These are phyloP conservation scores for Talinum fruticosum DNA, from an alignment of 148 eudicot species.

Conservation along the genomic window DNA sequence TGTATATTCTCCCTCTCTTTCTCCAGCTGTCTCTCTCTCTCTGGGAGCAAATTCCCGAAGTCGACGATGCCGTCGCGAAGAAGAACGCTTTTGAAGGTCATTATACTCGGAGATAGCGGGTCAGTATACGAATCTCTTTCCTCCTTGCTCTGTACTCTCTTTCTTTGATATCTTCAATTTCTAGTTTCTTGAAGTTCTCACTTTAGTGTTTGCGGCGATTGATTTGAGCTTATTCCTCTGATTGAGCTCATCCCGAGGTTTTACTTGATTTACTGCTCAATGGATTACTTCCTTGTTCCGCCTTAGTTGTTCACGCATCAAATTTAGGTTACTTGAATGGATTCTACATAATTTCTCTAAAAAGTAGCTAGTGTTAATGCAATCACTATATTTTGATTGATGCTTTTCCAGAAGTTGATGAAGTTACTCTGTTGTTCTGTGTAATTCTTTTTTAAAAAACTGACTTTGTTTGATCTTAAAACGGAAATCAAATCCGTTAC, in stretches of 20 bases:
- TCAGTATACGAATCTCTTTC: conserved; percentile 14
- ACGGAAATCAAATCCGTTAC: background rate
- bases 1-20: background rate
- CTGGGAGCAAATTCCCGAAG: conserved; percentile 6
- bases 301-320: background rate
- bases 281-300: background rate
- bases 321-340: background rate
- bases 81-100: conserved; percentile 88
- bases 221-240: background rate
- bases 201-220: background rate
- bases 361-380: background rate
- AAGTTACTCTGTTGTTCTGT: too few species aligned
- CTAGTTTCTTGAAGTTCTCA: background rate
- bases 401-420: background rate
- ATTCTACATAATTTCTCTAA: too few species aligned
- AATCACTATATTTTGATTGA: background rate
- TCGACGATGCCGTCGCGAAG: conserved; percentile 75
- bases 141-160: background rate
- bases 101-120: conserved; percentile 99
- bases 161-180: background rate
- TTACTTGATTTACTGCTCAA: background rate
- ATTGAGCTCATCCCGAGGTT: background rate
- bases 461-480: background rate
- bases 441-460: too few species aligned
- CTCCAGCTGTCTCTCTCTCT: conserved; percentile 19